Base-by-base conservation (phyloP, 257 asterid genomes). In the Anisodus acutangulus region DNA sequence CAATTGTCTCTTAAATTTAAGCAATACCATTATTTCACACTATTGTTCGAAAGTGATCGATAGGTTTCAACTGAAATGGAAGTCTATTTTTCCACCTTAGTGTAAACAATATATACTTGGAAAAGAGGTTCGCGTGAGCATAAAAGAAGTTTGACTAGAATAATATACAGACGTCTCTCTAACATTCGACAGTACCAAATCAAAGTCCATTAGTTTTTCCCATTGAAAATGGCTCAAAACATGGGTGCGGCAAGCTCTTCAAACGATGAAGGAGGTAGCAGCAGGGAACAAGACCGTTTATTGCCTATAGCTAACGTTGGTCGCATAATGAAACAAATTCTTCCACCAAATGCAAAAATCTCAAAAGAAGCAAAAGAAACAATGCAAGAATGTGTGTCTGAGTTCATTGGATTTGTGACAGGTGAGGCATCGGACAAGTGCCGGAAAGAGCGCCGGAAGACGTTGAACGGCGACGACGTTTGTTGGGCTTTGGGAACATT, bases 311-410 rank as follows among this genome's bases (percentile, higher is more conserved):
- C 97, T 66, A 93, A 91, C 92, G 95, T 93, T 8, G 95, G 95
- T 0, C 74, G 97, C n/a, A 93, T 93, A 86, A 93, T 93, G 97
- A 93, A 92, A 85, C 91, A 92, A 62, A 92, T 84, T 3, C 84
- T 93, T 5, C 97, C 97, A 8, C 81, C 87, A 31, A 92, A 92
- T 15, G 95, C 95, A 0, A 93, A 93, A 88, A 86, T 93, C 91
- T 92, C 97, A 6, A 93, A 92, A 78, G 97, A 93, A 85, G 93
- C 95, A 47, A 93, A 93, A 64, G 97, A 93, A 58, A 93, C 95
- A 12, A 91, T 93, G 94, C 97, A 93, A 70, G 95, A 93, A 84
- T 92, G 95, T 12, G 97, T 87, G n/a, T 93, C 97, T 0, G 97
- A 93, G 76, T 93, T 93, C 88, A 90, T 93, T 26, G 89, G 93